A percentile compares a stretch with the other conserved stretches of the same genome.
Conservation (phyloP, 148 eudicot genomes). For the Camellia lanceoleosa region DNA sequence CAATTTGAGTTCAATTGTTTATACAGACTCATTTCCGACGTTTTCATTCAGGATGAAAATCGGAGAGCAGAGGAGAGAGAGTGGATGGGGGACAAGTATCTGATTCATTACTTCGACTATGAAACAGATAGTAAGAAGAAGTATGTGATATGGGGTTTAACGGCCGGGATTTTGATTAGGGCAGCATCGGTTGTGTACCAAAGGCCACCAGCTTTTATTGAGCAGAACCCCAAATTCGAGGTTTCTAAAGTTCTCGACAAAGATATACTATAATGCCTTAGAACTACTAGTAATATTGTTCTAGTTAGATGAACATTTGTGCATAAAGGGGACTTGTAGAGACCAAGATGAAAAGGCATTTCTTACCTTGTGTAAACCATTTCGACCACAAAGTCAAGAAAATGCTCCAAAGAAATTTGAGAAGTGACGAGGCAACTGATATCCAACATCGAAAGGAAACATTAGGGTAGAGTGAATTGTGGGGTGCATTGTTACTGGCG, state of each 20-base stretch:
- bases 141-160: slow-evolving; percentile 80
- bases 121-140: slow-evolving; percentile 48
- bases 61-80: slow-evolving; percentile 74
- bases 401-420: neutral
- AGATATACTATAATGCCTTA: slow-evolving; percentile 47
- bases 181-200: slow-evolving; percentile 88
- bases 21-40: neutral
- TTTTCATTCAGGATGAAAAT: slow-evolving; percentile 60
- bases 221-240: slow-evolving; percentile 62
- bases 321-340: neutral
- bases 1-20: neutral
- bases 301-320: neutral
- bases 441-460: no score
- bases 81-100: slow-evolving; percentile 79
- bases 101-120: slow-evolving; percentile 76
- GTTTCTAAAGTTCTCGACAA: slow-evolving; percentile 43
- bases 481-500: no score
- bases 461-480: no score
- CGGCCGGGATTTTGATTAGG: slow-evolving; percentile 84
- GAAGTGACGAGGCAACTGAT: no score
- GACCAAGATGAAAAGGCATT: neutral
- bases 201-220: slow-evolving; percentile 64
- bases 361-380: neutral
- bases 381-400: neutral
- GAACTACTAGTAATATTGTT: neutral